A percentile compares a stretch with the other conserved stretches of the same genome.
phyloP scores from a whole-genome alignment of 2,329 filamentous ascomycete species.

The Arthroderma sp. region DNA sequence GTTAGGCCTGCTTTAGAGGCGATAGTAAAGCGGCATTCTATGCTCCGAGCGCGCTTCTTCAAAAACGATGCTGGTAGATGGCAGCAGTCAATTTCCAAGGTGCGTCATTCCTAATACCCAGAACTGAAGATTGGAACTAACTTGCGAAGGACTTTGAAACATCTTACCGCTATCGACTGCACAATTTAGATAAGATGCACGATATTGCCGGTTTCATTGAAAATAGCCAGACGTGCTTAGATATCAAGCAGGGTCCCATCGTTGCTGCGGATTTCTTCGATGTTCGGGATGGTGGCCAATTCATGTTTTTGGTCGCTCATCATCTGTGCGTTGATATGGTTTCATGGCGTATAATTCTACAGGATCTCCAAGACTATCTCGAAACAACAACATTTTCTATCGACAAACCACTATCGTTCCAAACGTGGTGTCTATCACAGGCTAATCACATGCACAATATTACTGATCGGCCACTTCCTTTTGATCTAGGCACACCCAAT shows the following conservation, averaged over 20 bases:
- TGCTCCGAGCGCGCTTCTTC: slow-evolving; percentile 14
- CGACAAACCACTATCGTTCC: slow-evolving; percentile 27
- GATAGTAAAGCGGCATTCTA: slow-evolving; percentile 12
- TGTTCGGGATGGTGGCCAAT: slow-evolving; percentile 12
- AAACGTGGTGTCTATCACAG: slow-evolving; percentile 26
- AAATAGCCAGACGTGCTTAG: slow-evolving; percentile 20
- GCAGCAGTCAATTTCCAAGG: slow-evolving; percentile 14
- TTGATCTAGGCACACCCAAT: slow-evolving; percentile 19
- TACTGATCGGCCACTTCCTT: slow-evolving; percentile 12
- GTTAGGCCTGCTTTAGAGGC: slow-evolving; percentile 8
- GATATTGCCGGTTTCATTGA: slow-evolving; percentile 10
- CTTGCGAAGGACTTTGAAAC: slow-evolving; percentile 10
- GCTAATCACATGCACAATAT: slow-evolving; percentile 11
- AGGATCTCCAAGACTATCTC: slow-evolving; percentile 13
- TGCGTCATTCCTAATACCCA: slow-evolving; percentile 15
- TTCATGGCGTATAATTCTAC: slow-evolving; percentile 11
- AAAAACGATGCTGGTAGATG: slow-evolving; percentile 7
- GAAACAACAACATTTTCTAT: slow-evolving; percentile 20
- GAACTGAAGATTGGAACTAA: slow-evolving; percentile 9
- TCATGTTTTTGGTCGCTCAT: slow-evolving; percentile 21
- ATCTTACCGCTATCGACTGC: slow-evolving; percentile 8
- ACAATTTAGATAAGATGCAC: slow-evolving; percentile 13
- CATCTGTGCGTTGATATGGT: slow-evolving; percentile 19
- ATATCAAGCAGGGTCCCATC: slow-evolving; percentile 19
- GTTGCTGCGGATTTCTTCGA: slow-evolving; percentile 22